phyloP scores from a whole-genome alignment of 2,329 filamentous ascomycete species.

The Phoma sp. region DNA sequence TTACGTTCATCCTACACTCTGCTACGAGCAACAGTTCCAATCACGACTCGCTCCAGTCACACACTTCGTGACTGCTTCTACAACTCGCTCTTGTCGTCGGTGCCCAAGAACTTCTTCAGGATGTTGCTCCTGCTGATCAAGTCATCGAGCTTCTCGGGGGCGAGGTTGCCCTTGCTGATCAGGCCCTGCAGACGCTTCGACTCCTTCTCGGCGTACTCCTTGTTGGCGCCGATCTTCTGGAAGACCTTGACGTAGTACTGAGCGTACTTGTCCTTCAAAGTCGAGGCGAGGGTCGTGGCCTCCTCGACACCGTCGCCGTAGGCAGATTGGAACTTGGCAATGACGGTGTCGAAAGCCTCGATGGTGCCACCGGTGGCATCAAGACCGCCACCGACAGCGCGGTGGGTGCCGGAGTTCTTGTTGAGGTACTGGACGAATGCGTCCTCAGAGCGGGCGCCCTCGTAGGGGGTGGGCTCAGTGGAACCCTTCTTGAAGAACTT shows the following conservation, averaged over 20 bases:
- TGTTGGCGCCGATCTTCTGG: slow-evolving; percentile 79
- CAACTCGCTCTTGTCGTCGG: slow-evolving; percentile 72
- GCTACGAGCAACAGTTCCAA: background rate
- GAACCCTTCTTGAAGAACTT: slow-evolving; percentile 94
- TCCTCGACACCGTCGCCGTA: slow-evolving; percentile 70
- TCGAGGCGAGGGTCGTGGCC: slow-evolving; percentile 72
- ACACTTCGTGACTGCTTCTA: slow-evolving; percentile 49
- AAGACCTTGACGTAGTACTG: slow-evolving; percentile 94
- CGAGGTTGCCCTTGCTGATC: slow-evolving; percentile 84
- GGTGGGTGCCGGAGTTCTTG: slow-evolving; percentile 85
- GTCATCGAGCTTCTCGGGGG: slow-evolving; percentile 87
- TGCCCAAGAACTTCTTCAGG: slow-evolving; percentile 74
- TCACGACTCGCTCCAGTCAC: slow-evolving; percentile 3
- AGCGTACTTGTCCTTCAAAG: slow-evolving; percentile 79
- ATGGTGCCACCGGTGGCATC: slow-evolving; percentile 82
- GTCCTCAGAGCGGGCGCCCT: slow-evolving; percentile 75
- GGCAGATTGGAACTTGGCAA: slow-evolving; percentile 72
- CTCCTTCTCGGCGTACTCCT: slow-evolving; percentile 85
- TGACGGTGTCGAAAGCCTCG: slow-evolving; percentile 75
- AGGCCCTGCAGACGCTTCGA: slow-evolving; percentile 78
- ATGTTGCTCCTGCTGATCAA: slow-evolving; percentile 87
- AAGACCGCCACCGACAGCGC: slow-evolving; percentile 79
- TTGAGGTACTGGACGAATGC: slow-evolving; percentile 85
- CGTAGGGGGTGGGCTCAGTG: slow-evolving; percentile 73
- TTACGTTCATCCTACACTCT: background rate